phyloP scores from a whole-genome alignment of 495 filamentous ascomycete species.

The Pyrenula aspistea region DNA sequence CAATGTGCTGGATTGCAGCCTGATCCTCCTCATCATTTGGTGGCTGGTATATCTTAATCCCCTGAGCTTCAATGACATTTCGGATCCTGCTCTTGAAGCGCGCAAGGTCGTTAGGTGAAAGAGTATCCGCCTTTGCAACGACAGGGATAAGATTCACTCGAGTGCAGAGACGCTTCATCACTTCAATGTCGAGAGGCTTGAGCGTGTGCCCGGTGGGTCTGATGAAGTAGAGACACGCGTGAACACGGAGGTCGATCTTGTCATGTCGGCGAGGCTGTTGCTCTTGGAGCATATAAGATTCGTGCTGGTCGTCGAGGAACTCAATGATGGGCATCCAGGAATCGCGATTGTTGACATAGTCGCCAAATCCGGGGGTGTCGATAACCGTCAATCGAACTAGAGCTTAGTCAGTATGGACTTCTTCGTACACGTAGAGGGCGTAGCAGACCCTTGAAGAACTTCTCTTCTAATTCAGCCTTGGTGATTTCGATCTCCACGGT shows the following conservation, averaged over 20 bases:
- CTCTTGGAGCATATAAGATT: conserved; percentile 99
- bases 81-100: conserved; percentile 91
- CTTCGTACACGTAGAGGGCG: conserved; percentile 7
- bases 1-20: conserved; percentile 83
- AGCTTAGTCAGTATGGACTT: conserved; percentile 6
- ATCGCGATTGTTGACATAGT: conserved; percentile 99
- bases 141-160: conserved; percentile 97
- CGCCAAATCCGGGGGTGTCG: conserved; percentile 96
- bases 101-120: conserved; percentile 81
- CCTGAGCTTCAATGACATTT: conserved; percentile 91
- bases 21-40: conserved; percentile 97
- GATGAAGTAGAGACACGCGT: conserved; percentile 98
- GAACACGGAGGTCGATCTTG: conserved; percentile 98
- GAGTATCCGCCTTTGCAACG: conserved; percentile 94
- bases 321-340: conserved; percentile 99
- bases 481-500: conserved; percentile 99
- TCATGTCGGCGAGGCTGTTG: conserved; percentile 94
- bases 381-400: conserved; percentile 95
- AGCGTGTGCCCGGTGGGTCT: conserved; percentile 94
- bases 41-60: conserved; percentile 98
- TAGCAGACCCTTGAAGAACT: conserved; percentile 94
- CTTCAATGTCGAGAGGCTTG: conserved; percentile 97
- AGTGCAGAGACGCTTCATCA: conserved; percentile 97
- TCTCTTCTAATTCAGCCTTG: conserved; percentile 98
- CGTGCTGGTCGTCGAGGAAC: conserved; percentile 98